These are phyloP conservation scores for Globisporangium megalacanthum DNA, from an alignment of 352 stramenopile genomes.

Conservation along the genomic window DNA sequence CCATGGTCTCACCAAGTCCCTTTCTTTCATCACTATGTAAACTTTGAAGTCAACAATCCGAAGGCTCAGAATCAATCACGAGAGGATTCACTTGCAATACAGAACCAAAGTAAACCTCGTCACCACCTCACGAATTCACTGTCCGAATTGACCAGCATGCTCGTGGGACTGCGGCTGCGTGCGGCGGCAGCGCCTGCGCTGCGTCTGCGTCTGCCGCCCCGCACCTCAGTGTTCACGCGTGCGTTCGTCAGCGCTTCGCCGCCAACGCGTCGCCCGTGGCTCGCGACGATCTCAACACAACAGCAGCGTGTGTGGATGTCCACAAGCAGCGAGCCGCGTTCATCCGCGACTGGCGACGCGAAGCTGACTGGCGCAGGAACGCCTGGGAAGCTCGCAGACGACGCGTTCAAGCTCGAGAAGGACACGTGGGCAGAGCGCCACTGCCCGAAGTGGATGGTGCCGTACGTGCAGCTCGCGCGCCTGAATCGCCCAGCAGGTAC, in stretches of 20 bases:
- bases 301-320: neutral
- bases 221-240: neutral
- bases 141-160: neutral
- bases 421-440: slow-evolving; percentile 83
- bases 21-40: no score
- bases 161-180: neutral
- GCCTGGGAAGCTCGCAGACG: neutral
- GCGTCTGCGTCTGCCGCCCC: neutral
- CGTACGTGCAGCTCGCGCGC: slow-evolving; percentile 84
- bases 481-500: slow-evolving; percentile 74
- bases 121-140: no score
- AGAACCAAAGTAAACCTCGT: no score
- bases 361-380: slow-evolving; percentile 1
- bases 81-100: no score
- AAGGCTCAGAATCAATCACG: no score
- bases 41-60: no score
- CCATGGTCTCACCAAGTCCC: no score
- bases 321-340: neutral
- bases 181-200: neutral
- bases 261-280: no score
- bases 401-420: slow-evolving; percentile 71
- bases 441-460: slow-evolving; percentile 68
- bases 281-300: no score
- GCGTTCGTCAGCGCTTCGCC: neutral
- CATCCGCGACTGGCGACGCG: neutral